phyloP scores from a whole-genome alignment of 169 alveolate genomes.

The Plasmodium blacklocki region DNA sequence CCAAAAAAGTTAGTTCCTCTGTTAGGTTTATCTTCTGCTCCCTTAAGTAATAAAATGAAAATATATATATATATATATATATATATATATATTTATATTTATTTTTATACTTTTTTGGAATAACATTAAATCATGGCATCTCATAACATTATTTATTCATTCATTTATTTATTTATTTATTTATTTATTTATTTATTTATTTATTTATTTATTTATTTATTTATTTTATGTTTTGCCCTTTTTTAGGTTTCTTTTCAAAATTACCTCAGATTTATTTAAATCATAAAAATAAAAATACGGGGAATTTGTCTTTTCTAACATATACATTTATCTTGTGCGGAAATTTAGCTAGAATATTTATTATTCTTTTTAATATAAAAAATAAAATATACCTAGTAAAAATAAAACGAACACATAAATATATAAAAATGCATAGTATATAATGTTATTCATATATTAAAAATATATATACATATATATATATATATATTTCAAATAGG shows the following conservation, averaged over 20 bases:
- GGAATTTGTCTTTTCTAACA: slow-evolving; percentile 37
- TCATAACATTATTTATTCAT: too few relatives aligned
- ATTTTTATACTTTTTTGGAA: background rate
- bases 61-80: background rate
- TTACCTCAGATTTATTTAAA: slow-evolving; percentile 61
- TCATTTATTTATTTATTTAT: too few relatives aligned
- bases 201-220: background rate
- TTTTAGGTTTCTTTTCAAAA: slow-evolving; percentile 44
- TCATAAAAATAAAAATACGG: slow-evolving; percentile 49
- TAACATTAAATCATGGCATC: background rate
- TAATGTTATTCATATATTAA: background rate
- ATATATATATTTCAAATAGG: background rate
- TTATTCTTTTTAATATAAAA: slow-evolving; percentile 18
- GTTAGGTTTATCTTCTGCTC: slow-evolving; percentile 26
- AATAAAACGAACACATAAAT: background rate
- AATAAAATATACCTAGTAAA: slow-evolving; percentile 33
- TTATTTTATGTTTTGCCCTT: background rate
- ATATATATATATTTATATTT: background rate
- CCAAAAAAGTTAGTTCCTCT: slow-evolving; percentile 23
- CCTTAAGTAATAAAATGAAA: slow-evolving; percentile 22
- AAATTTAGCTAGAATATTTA: slow-evolving; percentile 35
- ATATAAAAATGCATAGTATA: slow-evolving; percentile 1
- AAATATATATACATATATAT: background rate
- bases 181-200: too few relatives aligned
- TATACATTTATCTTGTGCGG: slow-evolving; percentile 16